Evolutionary conservation across 2,329 filamentous ascomycete genomes (phyloP).

Genomic region (Colletotrichum eleusines): DNA sequence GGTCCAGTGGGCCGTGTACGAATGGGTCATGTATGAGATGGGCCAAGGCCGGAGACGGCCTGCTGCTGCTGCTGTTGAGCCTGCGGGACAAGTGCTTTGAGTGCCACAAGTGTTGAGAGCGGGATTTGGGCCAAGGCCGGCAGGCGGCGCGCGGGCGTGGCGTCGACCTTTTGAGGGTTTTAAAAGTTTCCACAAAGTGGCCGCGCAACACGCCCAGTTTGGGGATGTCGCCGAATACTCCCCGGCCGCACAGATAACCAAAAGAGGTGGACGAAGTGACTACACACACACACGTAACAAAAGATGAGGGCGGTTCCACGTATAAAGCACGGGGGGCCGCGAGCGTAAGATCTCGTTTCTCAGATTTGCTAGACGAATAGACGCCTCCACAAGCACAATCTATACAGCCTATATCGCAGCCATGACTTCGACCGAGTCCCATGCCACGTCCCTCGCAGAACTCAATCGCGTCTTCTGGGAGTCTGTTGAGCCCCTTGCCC

Average conservation of each 20-base stretch:
- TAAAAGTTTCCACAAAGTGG: slow-evolving; percentile 9
- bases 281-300: not conserved
- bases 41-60: slow-evolving; percentile 50
- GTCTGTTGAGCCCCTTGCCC: slow-evolving; percentile 7
- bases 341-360: not conserved
- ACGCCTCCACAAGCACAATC: not conserved
- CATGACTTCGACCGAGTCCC: slow-evolving; percentile 13
- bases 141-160: not conserved
- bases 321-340: not conserved
- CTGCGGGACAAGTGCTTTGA: slow-evolving; percentile 37
- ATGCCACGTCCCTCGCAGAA: slow-evolving; percentile 30
- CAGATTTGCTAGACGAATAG: not conserved
- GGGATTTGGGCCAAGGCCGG: not conserved
- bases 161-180: not conserved
- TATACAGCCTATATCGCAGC: not conserved
- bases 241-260: slow-evolving; percentile 3
- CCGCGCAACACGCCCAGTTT: not conserved
- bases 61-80: slow-evolving; percentile 22
- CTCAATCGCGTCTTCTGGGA: slow-evolving; percentile 41
- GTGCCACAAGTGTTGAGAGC: slow-evolving; percentile 6
- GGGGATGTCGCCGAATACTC: slow-evolving; percentile 38
- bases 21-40: slow-evolving; percentile 81
- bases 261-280: not conserved
- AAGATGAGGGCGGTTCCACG: not conserved
- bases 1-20: slow-evolving; percentile 91